These are phyloP conservation scores for Fragilaria crotonensis DNA, from an alignment of 108 stramenopile genomes.

Conservation along the genomic window DNA sequence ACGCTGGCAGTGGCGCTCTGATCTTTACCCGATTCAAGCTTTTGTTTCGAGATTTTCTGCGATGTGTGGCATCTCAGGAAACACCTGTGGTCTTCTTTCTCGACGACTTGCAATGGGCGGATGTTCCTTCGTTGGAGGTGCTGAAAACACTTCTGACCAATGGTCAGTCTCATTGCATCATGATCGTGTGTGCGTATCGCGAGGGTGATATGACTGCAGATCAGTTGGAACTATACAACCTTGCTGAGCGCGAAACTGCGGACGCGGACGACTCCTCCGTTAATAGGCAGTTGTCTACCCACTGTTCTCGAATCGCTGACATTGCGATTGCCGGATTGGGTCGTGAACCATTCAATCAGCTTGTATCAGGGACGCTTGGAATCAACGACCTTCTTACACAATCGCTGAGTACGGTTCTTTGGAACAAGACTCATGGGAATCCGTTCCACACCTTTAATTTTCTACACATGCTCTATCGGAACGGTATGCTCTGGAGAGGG, in stretches of 20 bases:
- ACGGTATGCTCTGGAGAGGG: neutral
- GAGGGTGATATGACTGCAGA: neutral
- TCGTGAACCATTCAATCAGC: neutral
- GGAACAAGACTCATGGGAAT: neutral
- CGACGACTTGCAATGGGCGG: constrained; percentile 66
- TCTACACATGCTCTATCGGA: neutral
- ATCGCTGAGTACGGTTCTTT: neutral
- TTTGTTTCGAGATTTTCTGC: neutral
- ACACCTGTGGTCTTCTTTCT: constrained; percentile 32
- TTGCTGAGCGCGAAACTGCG: neutral
- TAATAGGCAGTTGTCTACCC: neutral
- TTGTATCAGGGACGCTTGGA: neutral
- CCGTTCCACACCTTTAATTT: neutral
- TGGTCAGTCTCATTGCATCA: neutral
- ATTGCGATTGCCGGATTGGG: neutral
- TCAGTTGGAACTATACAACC: neutral
- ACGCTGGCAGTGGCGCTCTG: neutral
- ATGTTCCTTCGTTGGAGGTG: constrained; percentile 32
- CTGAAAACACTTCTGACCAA: constrained; percentile 1
- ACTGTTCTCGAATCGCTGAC: neutral
- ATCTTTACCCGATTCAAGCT: neutral
- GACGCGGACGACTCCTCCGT: neutral
- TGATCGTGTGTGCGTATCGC: neutral
- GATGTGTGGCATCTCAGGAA: neutral
- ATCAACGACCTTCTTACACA: neutral